Evolutionary conservation across 768 basidiomycete genomes (phyloP).

Genomic region (Sutorius australiensis): DNA sequence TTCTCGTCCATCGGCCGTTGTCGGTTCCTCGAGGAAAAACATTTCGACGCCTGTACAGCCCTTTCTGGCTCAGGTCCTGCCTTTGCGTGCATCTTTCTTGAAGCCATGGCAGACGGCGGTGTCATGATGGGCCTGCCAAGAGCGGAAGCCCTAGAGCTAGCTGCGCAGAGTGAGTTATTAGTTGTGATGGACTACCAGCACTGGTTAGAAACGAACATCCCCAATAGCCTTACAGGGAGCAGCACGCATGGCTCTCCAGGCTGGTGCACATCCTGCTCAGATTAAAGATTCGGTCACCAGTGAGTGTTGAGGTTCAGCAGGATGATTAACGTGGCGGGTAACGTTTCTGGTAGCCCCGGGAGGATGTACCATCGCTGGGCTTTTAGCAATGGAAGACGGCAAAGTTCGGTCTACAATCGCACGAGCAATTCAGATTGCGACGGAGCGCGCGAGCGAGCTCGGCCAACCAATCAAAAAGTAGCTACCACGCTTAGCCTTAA

Average conservation of each 20-base stretch:
- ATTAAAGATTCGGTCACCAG: constrained; percentile 98
- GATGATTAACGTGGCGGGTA: not conserved
- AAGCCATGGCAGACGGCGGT: constrained; percentile 98
- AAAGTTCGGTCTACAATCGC: constrained; percentile 92
- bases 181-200: not conserved
- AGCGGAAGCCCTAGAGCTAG: constrained; percentile 89
- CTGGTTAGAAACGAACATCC: not conserved
- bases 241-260: constrained; percentile 90
- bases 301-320: constrained; percentile 35
- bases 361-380: constrained; percentile 97
- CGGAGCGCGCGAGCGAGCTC: constrained; percentile 81
- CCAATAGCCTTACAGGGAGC: constrained; percentile 86
- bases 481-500: not conserved
- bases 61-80: constrained; percentile 95
- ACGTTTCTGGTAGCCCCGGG: constrained; percentile 71
- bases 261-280: constrained; percentile 89
- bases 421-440: constrained; percentile 89
- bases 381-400: constrained; percentile 92
- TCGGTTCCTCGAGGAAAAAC: constrained; percentile 95
- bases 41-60: constrained; percentile 98
- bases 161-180: constrained; percentile 77
- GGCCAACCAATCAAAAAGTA: constrained; percentile 66
- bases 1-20: constrained; percentile 97
- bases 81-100: constrained; percentile 93
- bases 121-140: constrained; percentile 99